These are phyloP conservation scores for Synchytrium microbalum DNA, from an alignment of 371 early-diverging fungal genomes.

Conservation along the genomic window DNA sequence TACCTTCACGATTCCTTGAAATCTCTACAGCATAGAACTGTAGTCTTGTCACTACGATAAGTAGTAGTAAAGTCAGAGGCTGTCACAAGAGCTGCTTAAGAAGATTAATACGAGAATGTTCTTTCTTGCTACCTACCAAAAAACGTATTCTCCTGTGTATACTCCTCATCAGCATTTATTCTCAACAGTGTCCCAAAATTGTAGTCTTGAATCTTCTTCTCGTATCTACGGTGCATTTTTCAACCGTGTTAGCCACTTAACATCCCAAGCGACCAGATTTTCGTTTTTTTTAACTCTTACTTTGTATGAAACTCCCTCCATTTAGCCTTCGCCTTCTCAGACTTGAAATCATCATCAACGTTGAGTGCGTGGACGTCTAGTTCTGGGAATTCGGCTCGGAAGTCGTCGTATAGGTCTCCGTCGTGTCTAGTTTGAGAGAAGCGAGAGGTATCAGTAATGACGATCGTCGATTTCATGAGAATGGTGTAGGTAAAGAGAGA, in stretches of 20 bases:
- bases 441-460: neutral
- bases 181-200: constrained; percentile 88
- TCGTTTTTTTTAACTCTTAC: constrained; percentile 11
- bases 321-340: constrained; percentile 68
- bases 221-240: constrained; percentile 37
- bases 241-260: neutral
- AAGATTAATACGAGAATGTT: constrained; percentile 8
- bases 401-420: constrained; percentile 72
- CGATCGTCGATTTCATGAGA: neutral
- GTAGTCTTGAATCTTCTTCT: constrained; percentile 74
- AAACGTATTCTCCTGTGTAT: constrained; percentile 74
- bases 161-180: constrained; percentile 63
- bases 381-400: constrained; percentile 64
- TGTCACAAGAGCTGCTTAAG: neutral
- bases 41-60: constrained; percentile 43
- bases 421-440: constrained; percentile 50
- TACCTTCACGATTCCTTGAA: constrained; percentile 66
- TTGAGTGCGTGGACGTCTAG: constrained; percentile 55
- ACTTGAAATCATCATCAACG: constrained; percentile 68
- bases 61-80: constrained; percentile 1
- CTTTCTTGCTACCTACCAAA: constrained; percentile 61
- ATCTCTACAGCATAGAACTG: constrained; percentile 89
- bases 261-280: neutral
- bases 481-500: neutral
- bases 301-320: constrained; percentile 80